Evolutionary conservation across 2,329 filamentous ascomycete species (phyloP).

Genomic region (Aspergillus tamarii): DNA sequence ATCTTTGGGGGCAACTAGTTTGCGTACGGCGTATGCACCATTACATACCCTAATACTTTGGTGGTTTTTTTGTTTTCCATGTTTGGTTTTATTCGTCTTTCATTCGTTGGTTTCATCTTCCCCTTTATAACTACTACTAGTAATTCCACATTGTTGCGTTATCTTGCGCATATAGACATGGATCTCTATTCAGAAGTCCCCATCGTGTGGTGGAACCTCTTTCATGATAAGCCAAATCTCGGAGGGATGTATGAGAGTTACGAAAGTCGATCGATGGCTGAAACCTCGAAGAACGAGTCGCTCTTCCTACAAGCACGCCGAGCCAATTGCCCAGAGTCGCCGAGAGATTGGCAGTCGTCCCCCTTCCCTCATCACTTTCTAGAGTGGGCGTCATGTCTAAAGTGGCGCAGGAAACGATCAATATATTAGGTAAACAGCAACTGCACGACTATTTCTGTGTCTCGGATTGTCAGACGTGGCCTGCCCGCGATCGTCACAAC

Average conservation of each 20-base stretch:
- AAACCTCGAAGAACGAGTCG: conserved; percentile 8
- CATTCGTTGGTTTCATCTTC: background rate
- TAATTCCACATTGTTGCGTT: background rate
- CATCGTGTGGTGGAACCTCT: background rate
- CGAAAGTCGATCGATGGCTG: background rate
- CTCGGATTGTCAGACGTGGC: background rate
- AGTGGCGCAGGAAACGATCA: background rate
- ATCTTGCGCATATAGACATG: background rate
- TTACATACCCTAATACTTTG: background rate
- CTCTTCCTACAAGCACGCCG: conserved; percentile 11
- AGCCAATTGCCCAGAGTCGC: conserved; percentile 21
- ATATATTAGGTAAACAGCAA: conserved; percentile 11
- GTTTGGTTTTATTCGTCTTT: background rate
- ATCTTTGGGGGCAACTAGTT: background rate
- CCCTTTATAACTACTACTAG: background rate
- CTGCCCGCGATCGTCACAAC: background rate
- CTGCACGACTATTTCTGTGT: background rate
- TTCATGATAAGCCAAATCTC: background rate
- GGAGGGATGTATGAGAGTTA: background rate
- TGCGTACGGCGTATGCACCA: background rate
- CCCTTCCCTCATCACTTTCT: background rate
- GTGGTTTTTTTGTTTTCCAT: background rate
- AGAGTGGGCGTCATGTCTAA: background rate
- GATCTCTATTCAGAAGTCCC: background rate
- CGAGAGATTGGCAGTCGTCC: conserved; percentile 20